Base-by-base conservation (phyloP, 1,284 basidiomycete genomes). In the Stereum hirsutum region DNA sequence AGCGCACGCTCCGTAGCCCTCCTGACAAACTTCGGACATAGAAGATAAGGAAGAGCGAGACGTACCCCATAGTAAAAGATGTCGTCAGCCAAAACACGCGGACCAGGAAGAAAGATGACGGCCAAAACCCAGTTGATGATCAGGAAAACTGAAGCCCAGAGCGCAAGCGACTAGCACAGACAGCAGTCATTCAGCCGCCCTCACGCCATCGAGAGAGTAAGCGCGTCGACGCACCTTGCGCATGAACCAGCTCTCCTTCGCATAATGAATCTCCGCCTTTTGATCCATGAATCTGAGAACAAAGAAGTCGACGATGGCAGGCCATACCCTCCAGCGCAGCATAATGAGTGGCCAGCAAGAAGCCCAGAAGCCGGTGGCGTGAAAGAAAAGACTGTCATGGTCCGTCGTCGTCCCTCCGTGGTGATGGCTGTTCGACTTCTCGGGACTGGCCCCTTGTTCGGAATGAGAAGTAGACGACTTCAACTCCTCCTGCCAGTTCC, bases 81-180 rank as follows among this genome's bases (percentile, higher is more conserved):
- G 49, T 78, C 68, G 55, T 83, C 78, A 17, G 74, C 55, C 0
- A 71, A 52, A 8, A 58, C 59, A 21, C 72, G 51, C 7, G 79
- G 74, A 30, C 52, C 52, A 2, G 72, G 64, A 15, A 74, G 61
- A 48, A 83, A 75, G 6, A 66, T 64, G 26, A 68, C 64, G 1
- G 72, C 75, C 31, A 87, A 66, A 15, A 74, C 64, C 86, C 87
- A 89, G 53, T 82, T 88, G 31, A 78, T 51, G 45, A 87, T 64
- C 41, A 84, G 66, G 66, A 83, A 89, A 5, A 75, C 47, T 8
- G 77, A 66, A 3, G 80, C 78, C 69, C 77, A 82, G 14, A 83
- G 49, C 8, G 80, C 80, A 32, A 84, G 62, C 0, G 71, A 66
- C 69, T 74, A 17, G 19, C 34, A 20, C 14, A n/a, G n/a, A 11